Evolutionary conservation across 1,139 yeast species (phyloP).

Genomic region (Saccharomycopsis hybrid): DNA sequence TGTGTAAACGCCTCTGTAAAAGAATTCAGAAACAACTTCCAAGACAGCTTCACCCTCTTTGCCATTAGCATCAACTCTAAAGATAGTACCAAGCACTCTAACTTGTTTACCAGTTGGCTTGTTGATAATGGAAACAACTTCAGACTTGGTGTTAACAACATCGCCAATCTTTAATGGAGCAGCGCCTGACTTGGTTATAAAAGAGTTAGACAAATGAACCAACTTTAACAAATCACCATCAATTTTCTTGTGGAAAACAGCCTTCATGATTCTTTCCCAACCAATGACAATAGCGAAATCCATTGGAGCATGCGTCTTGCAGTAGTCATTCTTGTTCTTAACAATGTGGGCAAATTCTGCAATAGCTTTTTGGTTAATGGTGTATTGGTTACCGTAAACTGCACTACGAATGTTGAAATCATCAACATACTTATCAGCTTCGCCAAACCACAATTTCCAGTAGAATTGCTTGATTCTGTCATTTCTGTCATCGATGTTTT

Average conservation of each 20-base stretch:
- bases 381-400: constrained; percentile 51
- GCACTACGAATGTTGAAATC: constrained; percentile 52
- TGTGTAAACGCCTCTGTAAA: constrained; percentile 85
- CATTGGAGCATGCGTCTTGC: constrained; percentile 86
- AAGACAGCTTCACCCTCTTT: constrained; percentile 64
- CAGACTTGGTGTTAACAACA: constrained; percentile 73
- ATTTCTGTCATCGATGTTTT: constrained; percentile 86
- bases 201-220: constrained; percentile 93
- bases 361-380: constrained; percentile 70
- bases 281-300: constrained; percentile 98
- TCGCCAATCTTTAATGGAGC: constrained; percentile 87
- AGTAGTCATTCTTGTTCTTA: constrained; percentile 57
- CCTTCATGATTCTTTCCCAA: constrained; percentile 96
- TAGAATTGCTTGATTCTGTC: constrained; percentile 90
- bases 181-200: constrained; percentile 79
- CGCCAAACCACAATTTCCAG: constrained; percentile 97
- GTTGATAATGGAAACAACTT: constrained; percentile 81
- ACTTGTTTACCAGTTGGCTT: constrained; percentile 93
- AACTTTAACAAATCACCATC: constrained; percentile 94
- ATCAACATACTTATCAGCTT: constrained; percentile 54
- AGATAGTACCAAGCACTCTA: constrained; percentile 86
- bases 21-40: constrained; percentile 93
- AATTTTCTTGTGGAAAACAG: constrained; percentile 91
- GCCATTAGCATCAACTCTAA: constrained; percentile 37
- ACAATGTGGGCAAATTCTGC: constrained; percentile 94